A percentile compares a stretch with the other conserved stretches of the same genome.
phyloP scores from a whole-genome alignment of 129 eudicot species.

The Glebionis coronaria region DNA sequence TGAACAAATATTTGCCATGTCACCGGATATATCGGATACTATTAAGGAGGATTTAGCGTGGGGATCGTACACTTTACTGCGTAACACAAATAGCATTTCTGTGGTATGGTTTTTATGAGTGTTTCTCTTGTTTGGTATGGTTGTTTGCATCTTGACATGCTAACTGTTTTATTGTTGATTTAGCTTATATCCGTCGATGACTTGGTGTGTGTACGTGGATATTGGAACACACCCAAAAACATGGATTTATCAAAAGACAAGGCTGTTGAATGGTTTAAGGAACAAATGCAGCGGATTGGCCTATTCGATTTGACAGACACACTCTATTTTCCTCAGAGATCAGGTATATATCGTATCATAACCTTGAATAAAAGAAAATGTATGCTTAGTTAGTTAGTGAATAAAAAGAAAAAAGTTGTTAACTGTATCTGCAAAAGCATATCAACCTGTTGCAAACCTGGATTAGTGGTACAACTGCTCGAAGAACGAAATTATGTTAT shows the following conservation, averaged over 20 bases:
- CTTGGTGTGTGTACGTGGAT: slow-evolving; percentile 80
- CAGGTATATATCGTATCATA: slow-evolving; percentile 40
- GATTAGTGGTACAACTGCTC: no score
- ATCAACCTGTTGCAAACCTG: no score
- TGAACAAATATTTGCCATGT: slow-evolving; percentile 65
- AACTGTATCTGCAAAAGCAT: no score
- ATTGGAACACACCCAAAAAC: slow-evolving; percentile 70
- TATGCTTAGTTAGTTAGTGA: no score
- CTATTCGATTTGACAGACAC: slow-evolving; percentile 51
- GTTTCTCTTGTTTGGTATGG: not conserved
- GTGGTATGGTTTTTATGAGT: slow-evolving; percentile 41
- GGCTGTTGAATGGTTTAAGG: slow-evolving; percentile 59
- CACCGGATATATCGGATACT: slow-evolving; percentile 47
- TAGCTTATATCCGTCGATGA: slow-evolving; percentile 69
- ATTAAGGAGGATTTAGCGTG: slow-evolving; percentile 80
- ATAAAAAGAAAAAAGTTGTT: no score
- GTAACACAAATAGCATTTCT: slow-evolving; percentile 73
- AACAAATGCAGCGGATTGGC: slow-evolving; percentile 50
- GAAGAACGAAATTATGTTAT: no score
- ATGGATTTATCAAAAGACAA: slow-evolving; percentile 40
- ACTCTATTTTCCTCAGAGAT: slow-evolving; percentile 61
- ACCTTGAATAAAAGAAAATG: no score
- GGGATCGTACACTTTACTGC: slow-evolving; percentile 74
- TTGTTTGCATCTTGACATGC: slow-evolving; percentile 7
- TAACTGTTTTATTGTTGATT: slow-evolving; percentile 3